Percentiles rank a stretch among this genome's conserved stretches.
Evolutionary conservation across 2,329 filamentous ascomycete species (phyloP).

Genomic region (Nemania sp.): DNA sequence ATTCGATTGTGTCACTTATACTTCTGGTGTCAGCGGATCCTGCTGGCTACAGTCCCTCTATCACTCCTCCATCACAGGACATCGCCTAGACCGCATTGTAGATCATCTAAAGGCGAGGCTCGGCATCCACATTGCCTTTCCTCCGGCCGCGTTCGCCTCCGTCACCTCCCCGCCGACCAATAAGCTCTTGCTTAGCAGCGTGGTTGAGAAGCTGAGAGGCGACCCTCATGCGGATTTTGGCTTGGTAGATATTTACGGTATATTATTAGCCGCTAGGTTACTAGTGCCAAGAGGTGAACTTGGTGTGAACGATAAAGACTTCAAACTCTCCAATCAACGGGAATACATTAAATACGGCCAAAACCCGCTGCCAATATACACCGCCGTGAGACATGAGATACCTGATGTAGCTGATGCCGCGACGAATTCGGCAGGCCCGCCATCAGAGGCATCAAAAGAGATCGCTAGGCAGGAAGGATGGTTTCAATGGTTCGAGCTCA

Average conservation of each 20-base stretch:
- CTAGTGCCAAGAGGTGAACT: slow-evolving; percentile 86
- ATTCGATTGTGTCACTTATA: slow-evolving; percentile 94
- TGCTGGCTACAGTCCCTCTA: slow-evolving; percentile 94
- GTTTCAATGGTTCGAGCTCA: slow-evolving; percentile 99
- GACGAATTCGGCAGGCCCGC: slow-evolving; percentile 41
- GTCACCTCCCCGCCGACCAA: slow-evolving; percentile 90
- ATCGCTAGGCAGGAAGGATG: slow-evolving; percentile 71
- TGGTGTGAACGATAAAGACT: slow-evolving; percentile 73
- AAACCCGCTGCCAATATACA: slow-evolving; percentile 91
- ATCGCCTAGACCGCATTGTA: slow-evolving; percentile 71
- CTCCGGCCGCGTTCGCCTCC: slow-evolving; percentile 78
- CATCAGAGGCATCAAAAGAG: slow-evolving; percentile 56
- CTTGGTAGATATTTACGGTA: slow-evolving; percentile 89
- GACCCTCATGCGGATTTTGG: slow-evolving; percentile 81
- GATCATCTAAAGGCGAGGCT: slow-evolving; percentile 86
- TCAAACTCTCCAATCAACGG: slow-evolving; percentile 89
- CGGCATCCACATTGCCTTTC: slow-evolving; percentile 89
- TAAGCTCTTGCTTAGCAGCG: slow-evolving; percentile 83
- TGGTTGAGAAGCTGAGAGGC: slow-evolving; percentile 90
- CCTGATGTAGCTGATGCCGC: slow-evolving; percentile 61
- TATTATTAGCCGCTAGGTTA: slow-evolving; percentile 81
- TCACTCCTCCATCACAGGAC: slow-evolving; percentile 75
- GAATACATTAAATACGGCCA: slow-evolving; percentile 76
- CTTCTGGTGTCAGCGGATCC: slow-evolving; percentile 90
- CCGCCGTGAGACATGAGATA: slow-evolving; percentile 93